phyloP scores from a whole-genome alignment of 345 rosid species.

The Boechera divaricarpa region DNA sequence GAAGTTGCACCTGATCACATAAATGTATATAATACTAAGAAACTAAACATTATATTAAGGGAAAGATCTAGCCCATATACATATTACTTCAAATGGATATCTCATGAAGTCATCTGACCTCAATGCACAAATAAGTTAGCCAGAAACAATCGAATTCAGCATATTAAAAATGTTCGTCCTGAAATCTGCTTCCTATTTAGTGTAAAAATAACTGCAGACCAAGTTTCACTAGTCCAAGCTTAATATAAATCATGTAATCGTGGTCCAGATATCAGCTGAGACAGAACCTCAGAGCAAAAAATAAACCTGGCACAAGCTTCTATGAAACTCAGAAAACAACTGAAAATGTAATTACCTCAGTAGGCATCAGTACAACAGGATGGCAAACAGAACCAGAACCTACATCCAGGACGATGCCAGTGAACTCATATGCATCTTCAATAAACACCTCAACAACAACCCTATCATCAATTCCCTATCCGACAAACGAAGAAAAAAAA shows the following conservation, averaged over 20 bases:
- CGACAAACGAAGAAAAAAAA: constrained; percentile 21
- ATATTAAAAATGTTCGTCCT: not conserved
- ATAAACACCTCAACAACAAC: constrained; percentile 81
- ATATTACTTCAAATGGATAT: constrained; percentile 3
- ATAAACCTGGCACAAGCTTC: constrained; percentile 13
- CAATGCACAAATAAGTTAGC: not conserved
- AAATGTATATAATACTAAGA: constrained; percentile 31
- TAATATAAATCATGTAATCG: constrained; percentile 14
- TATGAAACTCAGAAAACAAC: constrained; percentile 20
- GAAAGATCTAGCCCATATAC: not conserved
- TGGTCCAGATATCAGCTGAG: constrained; percentile 25
- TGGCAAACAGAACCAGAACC: constrained; percentile 75
- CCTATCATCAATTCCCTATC: constrained; percentile 84
- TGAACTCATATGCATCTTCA: constrained; percentile 87
- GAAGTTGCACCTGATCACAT: constrained; percentile 83
- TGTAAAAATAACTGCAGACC: not conserved
- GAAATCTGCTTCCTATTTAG: not conserved
- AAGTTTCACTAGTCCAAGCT: constrained; percentile 3
- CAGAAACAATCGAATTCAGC: not conserved
- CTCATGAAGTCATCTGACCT: not conserved
- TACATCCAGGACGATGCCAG: constrained; percentile 91
- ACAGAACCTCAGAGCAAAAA: constrained; percentile 8
- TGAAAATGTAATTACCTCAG: constrained; percentile 65
- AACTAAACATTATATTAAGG: constrained; percentile 21
- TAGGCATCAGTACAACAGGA: constrained; percentile 84